Evolutionary conservation across 2,329 filamentous ascomycete species (phyloP).

Genomic region (Claviceps cyperi): DNA sequence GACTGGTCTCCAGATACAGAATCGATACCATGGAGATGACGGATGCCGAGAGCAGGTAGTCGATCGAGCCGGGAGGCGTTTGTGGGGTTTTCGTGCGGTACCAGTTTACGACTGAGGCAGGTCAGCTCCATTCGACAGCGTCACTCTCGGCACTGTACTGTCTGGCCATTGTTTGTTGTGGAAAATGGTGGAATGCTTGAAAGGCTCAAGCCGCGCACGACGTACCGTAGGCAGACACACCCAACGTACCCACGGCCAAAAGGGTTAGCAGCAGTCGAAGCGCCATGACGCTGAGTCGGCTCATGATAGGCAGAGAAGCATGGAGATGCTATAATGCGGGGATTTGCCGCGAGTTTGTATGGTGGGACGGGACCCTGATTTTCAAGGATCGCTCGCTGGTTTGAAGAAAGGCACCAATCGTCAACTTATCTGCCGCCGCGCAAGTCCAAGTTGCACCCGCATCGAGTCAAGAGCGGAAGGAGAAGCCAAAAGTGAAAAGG

Average conservation of each 20-base stretch:
- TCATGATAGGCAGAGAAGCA: constrained; percentile 7
- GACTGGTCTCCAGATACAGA: constrained; percentile 35
- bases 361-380: background rate
- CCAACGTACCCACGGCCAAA: constrained; percentile 8
- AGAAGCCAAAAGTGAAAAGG: no score
- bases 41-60: constrained; percentile 42
- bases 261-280: constrained; percentile 10
- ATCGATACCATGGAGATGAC: constrained; percentile 41
- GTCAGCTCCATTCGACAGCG: background rate
- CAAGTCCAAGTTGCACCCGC: background rate
- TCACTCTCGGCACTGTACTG: background rate
- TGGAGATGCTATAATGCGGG: background rate
- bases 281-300: constrained; percentile 4
- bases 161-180: background rate
- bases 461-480: background rate
- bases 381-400: background rate
- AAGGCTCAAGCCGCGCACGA: background rate
- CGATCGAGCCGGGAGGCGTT: constrained; percentile 39
- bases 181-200: background rate
- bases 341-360: background rate
- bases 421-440: background rate
- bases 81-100: constrained; percentile 41
- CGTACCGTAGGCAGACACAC: constrained; percentile 11
- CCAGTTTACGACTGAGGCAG: constrained; percentile 41
- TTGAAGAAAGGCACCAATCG: background rate